Base-by-base conservation (phyloP, 495 filamentous ascomycete genomes). In the Hypoxylon rickii region DNA sequence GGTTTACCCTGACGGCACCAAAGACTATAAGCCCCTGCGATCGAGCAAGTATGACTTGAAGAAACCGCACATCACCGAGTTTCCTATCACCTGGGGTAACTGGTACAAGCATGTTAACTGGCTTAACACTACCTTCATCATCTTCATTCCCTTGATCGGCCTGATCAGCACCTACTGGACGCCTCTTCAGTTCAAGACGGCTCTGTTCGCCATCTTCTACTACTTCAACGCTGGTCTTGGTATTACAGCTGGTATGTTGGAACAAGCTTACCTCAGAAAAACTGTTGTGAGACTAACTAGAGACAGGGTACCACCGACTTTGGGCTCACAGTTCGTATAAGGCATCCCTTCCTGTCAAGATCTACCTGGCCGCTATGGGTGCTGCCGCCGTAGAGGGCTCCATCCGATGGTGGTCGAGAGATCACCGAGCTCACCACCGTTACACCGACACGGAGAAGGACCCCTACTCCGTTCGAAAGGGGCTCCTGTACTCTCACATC, bases 381-480 rank as follows among this genome's bases (percentile, higher is more conserved):
- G 92, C 89, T 70, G 95, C 94, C 75, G 93, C 93, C 45, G 95
- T 97, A 45, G 89, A 99, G 67, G 95, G 95, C 51, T 96, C 90
- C 43, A 89, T 96, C 67, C 81, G 95, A 63, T 99, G 95, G 95
- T 99, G 95, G 95, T 86, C 90, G 55, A 86, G 90, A 58, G 91
- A 90, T 70, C 95, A 98, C 80, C 89, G 95, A 53, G 90, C 95
- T 64, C 95, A 99, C 76, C 95, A 99, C 80, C 88, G 95, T 62
- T 97, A 96, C 71, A 98, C 95, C 80, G 95, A 97, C 66, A 99
- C 95, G 66, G 89, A 96, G 45, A 97, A 99, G 79, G 95, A 99
- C 68, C 95, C 95, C 18, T 99, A 97, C 81, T 95, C 89, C 44
- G 95, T 99, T 59, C 90, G 94, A 76, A 99, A 99, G 85, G 94